Base-by-base conservation (phyloP, 2,329 filamentous ascomycete genomes). In the Ascochyta rabiei region DNA sequence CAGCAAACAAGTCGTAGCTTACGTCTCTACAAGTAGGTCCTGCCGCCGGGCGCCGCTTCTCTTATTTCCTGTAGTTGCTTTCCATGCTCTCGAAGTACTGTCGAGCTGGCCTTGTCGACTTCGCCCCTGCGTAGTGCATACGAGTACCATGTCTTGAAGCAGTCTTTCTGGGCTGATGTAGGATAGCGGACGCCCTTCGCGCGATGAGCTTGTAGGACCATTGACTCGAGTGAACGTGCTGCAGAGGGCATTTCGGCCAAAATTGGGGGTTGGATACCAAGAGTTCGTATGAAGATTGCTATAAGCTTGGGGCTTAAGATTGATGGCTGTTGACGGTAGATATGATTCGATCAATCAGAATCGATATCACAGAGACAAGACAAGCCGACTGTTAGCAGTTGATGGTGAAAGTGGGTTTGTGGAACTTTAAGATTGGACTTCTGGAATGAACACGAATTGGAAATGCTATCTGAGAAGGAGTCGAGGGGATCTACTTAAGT, bases 131-230 rank as follows among this genome's bases (percentile, higher is more conserved):
- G 60, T 12, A 74, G 55, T 2, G 67, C 70, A 53, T 73, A 73
- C 4, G 71, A 72, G 48, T 74, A 74, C 71, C 71, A 74, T 0
- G 71, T 74, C 52, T 73, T 73, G 57, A 72, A 70, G 35, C 67
- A 73, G 15, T 74, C 68, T 54, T 73, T 73, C 21, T 70, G 68
- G 0, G 56, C 33, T 15, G 65, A 57, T 12, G 69, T 67, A 1
- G 69, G 68, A 41, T 71, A 74, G 37, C 69, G 67, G 10, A 73
- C 57, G 12, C 71, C 71, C 40, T 74, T 74, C 0, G 71, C 71
- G 39, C 70, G 70, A 46, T 74, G 71, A 12, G 71, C 71, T 57
- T 71, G 65, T 2, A 74, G 62, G 12, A 74, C 62, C 55, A 69
- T 64, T 6, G 64, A 57, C 43, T 72, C 68, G 50, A 74, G 69